Conservation (phyloP, 306 rosid genomes). For the Lathyrus sativus region DNA sequence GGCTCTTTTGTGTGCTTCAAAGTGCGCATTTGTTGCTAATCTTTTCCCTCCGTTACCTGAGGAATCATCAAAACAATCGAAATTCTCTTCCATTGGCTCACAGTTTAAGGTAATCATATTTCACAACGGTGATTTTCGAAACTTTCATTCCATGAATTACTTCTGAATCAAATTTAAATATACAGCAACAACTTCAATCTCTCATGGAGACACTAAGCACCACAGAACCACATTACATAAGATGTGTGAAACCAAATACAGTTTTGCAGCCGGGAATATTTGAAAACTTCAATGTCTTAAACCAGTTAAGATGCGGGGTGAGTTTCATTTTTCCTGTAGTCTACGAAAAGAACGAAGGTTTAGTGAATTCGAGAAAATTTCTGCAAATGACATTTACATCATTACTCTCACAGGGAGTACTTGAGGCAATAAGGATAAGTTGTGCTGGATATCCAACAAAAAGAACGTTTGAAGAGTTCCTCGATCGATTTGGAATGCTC, state of each 20-base stretch:
- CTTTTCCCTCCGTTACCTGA: slow-evolving; percentile 82
- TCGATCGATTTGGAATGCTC: slow-evolving; percentile 89
- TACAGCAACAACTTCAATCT: slow-evolving; percentile 86
- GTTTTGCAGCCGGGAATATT: slow-evolving; percentile 88
- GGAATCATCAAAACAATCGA: slow-evolving; percentile 84
- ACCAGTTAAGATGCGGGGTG: slow-evolving; percentile 90
- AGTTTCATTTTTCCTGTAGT: slow-evolving; percentile 36
- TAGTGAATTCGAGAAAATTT: slow-evolving; percentile 3
- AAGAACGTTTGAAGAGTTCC: slow-evolving; percentile 82
- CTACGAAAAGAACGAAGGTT: slow-evolving; percentile 13
- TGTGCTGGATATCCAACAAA: slow-evolving; percentile 94
- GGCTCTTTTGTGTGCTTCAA: slow-evolving; percentile 71
- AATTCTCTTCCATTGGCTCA: slow-evolving; percentile 78
- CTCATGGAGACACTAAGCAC: slow-evolving; percentile 84
- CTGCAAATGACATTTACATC: slow-evolving; percentile 12
- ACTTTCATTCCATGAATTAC: slow-evolving; percentile 32
- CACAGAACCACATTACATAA: slow-evolving; percentile 88
- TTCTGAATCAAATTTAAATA: slow-evolving; percentile 39
- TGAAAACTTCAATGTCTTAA: slow-evolving; percentile 77
- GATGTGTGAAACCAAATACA: slow-evolving; percentile 90
- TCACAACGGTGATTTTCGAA: slow-evolving; percentile 3
- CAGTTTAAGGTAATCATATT: slow-evolving; percentile 68
- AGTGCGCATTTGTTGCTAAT: slow-evolving; percentile 69
- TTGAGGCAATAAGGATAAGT: slow-evolving; percentile 86
- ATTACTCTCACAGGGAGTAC: slow-evolving; percentile 70